Conservation (phyloP, 208 protist genomes). For the Leishmania arabica region DNA sequence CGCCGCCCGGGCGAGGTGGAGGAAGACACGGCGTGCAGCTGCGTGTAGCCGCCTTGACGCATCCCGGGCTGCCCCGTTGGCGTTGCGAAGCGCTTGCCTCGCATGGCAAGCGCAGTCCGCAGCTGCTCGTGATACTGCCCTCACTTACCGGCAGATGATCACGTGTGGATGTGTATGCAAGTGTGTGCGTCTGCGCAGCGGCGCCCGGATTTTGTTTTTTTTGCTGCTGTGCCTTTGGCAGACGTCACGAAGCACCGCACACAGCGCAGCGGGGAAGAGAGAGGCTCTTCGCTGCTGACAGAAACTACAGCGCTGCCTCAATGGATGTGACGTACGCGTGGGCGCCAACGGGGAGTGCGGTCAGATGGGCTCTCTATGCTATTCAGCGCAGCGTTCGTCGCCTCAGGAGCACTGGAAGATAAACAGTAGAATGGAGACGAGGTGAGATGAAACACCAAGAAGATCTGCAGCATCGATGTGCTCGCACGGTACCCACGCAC, state of each 20-base stretch:
- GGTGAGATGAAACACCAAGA: not conserved
- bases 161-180: not conserved
- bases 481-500: not conserved
- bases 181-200: not conserved
- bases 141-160: constrained; percentile 1
- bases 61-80: constrained; percentile 13
- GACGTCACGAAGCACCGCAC: not conserved
- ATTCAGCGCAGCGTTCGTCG: not conserved
- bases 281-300: not conserved
- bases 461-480: not conserved
- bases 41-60: constrained; percentile 14
- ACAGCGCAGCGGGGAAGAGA: not conserved
- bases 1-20: constrained; percentile 4
- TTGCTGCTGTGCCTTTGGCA: too few species aligned
- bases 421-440: not conserved
- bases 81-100: constrained; percentile 30
- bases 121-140: too few species aligned
- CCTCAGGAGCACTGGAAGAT: not conserved
- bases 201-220: not conserved
- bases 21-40: constrained; percentile 19
- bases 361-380: not conserved
- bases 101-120: not conserved
- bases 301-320: not conserved
- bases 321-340: not conserved
- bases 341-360: not conserved